A percentile compares a stretch with the other conserved stretches of the same genome.
phyloP scores from a whole-genome alignment of 768 basidiomycete genomes.

The Phylloporus scabripes region DNA sequence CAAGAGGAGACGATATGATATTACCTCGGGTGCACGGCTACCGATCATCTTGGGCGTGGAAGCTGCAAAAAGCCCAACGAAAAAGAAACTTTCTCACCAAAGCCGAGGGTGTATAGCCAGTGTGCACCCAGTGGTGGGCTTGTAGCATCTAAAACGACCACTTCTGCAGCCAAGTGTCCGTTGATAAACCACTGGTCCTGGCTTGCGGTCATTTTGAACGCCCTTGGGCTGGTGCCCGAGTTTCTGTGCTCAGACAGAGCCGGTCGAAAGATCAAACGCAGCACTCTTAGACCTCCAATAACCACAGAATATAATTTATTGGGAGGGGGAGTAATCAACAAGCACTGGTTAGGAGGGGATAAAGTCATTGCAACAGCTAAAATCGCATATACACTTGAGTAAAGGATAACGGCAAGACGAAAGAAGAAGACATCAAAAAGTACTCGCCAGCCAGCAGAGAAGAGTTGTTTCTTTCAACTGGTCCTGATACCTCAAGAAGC shows the following conservation, averaged over 20 bases:
- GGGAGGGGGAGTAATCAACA: conserved; percentile 15
- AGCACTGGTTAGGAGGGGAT: conserved; percentile 9
- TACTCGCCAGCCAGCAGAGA: conserved; percentile 20
- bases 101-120: no score
- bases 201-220: not conserved
- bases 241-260: not conserved
- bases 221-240: not conserved
- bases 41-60: no score
- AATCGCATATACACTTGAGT: conserved; percentile 22
- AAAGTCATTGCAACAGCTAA: conserved; percentile 15
- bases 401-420: conserved; percentile 2
- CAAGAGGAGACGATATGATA: no score
- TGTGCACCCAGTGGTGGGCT: no score
- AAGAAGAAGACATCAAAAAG: conserved; percentile 12
- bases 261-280: not conserved
- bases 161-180: no score
- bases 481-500: conserved; percentile 22
- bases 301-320: conserved; percentile 19
- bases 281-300: not conserved
- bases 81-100: no score
- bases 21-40: no score
- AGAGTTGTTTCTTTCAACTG: conserved; percentile 14
- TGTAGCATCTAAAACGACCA: no score
- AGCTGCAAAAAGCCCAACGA: no score
- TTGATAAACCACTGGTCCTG: no score